Evolutionary conservation across 2,329 filamentous ascomycete genomes (phyloP).

Genomic region (Zymoseptoria ardabiliae): DNA sequence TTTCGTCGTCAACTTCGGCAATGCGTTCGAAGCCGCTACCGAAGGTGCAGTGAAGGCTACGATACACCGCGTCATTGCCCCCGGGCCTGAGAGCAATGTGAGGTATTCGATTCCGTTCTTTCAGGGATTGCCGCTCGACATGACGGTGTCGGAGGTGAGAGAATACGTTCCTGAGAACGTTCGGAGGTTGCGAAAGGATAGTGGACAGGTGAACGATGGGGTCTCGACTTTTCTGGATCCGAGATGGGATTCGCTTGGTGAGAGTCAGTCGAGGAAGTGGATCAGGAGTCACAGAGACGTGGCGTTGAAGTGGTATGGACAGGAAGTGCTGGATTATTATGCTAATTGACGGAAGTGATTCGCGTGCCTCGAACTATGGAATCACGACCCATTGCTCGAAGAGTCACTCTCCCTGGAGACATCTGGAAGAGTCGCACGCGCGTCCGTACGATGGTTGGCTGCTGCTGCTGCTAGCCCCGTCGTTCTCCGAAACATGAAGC

Average conservation of each 20-base stretch:
- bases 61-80: conserved; percentile 32
- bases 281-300: conserved; percentile 31
- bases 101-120: conserved; percentile 35
- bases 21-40: conserved; percentile 52
- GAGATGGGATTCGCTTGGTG: conserved; percentile 31
- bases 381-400: too few relatives aligned
- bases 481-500: too few relatives aligned
- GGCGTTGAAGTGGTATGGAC: conserved; percentile 32
- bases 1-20: conserved; percentile 53
- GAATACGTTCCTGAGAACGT: conserved; percentile 23
- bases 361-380: too few relatives aligned
- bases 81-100: conserved; percentile 13
- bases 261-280: conserved; percentile 33
- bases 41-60: conserved; percentile 49
- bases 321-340: conserved; percentile 7
- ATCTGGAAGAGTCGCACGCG: too few relatives aligned
- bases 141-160: conserved; percentile 38
- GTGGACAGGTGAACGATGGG: conserved; percentile 7
- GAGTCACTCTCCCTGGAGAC: too few relatives aligned
- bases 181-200: conserved; percentile 12
- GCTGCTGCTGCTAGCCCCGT: too few relatives aligned
- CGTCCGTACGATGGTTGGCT: too few relatives aligned
- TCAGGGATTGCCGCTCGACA: conserved; percentile 30
- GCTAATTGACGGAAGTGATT: too few relatives aligned
- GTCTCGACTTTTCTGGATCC: conserved; percentile 25